A percentile compares a stretch with the other conserved stretches of the same genome.
These are phyloP conservation scores for Pochonia chlamydosporia DNA, from an alignment of 2,329 filamentous ascomycete species.

Conservation along the genomic window DNA sequence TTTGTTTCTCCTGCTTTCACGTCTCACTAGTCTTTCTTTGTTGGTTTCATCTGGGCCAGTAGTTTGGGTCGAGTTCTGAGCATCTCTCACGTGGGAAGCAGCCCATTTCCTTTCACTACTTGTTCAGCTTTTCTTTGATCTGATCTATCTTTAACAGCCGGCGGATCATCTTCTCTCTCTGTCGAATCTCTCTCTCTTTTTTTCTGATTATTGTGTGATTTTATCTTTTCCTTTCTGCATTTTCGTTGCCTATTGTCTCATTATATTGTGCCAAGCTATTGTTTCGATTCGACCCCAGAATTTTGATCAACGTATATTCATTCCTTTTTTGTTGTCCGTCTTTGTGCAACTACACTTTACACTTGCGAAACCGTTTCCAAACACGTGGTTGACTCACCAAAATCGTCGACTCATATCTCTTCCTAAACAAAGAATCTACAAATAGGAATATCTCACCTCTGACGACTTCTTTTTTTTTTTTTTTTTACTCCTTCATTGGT, in stretches of 20 bases:
- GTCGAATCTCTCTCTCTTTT: conserved; percentile 9
- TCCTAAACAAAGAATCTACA: too few relatives aligned
- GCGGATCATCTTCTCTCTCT: background rate
- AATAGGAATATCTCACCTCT: too few relatives aligned
- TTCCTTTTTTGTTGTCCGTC: background rate
- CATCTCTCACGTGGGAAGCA: conserved; percentile 9
- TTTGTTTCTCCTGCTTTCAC: background rate
- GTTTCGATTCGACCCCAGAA: background rate
- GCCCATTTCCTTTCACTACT: background rate
- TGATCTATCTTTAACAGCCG: background rate
- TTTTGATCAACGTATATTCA: background rate
- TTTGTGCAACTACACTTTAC: background rate
- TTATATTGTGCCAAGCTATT: background rate
- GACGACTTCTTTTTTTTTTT: background rate
- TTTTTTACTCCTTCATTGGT: background rate
- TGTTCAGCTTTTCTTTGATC: background rate
- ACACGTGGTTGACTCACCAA: too few relatives aligned
- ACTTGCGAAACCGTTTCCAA: too few relatives aligned
- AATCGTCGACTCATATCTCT: too few relatives aligned
- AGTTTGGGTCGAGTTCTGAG: conserved; percentile 7
- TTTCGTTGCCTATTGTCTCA: background rate
- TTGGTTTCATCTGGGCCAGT: conserved; percentile 5
- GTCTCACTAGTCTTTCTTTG: conserved; percentile 3
- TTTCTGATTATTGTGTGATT: conserved; percentile 10
- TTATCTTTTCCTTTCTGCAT: conserved; percentile 3